A percentile compares a stretch with the other conserved stretches of the same genome.
phyloP scores from a whole-genome alignment of 805 yeast genomes.

The Ogataea ganodermae region DNA sequence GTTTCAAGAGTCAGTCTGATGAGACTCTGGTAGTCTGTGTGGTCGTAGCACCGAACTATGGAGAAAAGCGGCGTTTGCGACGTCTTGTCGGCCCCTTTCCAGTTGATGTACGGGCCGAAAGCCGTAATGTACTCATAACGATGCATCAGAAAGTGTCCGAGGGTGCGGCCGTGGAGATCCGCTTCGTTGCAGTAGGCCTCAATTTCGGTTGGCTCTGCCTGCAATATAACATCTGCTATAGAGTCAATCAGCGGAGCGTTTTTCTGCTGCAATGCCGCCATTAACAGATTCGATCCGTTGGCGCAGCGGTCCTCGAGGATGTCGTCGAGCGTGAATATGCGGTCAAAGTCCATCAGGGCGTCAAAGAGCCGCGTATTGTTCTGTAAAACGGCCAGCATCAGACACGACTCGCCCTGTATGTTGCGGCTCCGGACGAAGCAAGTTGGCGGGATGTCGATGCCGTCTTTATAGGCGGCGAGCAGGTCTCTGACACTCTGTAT shows the following conservation, averaged over 20 bases:
- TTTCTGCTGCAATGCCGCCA: slow-evolving; percentile 61
- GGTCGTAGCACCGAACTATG: slow-evolving; percentile 79
- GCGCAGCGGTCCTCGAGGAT: slow-evolving; percentile 62
- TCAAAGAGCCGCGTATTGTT: slow-evolving; percentile 47
- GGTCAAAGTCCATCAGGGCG: slow-evolving; percentile 45
- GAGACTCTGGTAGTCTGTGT: slow-evolving; percentile 55
- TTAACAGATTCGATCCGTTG: slow-evolving; percentile 56
- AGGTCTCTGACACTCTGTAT: slow-evolving; percentile 17
- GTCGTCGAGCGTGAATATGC: slow-evolving; percentile 64
- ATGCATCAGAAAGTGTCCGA: slow-evolving; percentile 75
- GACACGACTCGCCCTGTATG: slow-evolving; percentile 68
- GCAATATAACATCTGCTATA: slow-evolving; percentile 46
- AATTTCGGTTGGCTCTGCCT: slow-evolving; percentile 46
- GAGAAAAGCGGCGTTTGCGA: slow-evolving; percentile 80
- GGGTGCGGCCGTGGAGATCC: slow-evolving; percentile 58
- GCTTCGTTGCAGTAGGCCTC: slow-evolving; percentile 46
- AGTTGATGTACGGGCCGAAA: slow-evolving; percentile 63
- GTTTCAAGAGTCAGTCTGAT: slow-evolving; percentile 47
- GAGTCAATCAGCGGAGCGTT: slow-evolving; percentile 47
- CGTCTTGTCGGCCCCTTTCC: slow-evolving; percentile 65
- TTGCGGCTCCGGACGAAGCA: slow-evolving; percentile 41
- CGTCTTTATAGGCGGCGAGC: slow-evolving; percentile 17
- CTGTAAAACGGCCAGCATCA: slow-evolving; percentile 61
- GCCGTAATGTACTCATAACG: slow-evolving; percentile 49
- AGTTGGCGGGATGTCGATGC: slow-evolving; percentile 19